These are phyloP conservation scores for Aspergillus neoniger DNA, from an alignment of 2,329 filamentous ascomycete species.

Conservation along the genomic window DNA sequence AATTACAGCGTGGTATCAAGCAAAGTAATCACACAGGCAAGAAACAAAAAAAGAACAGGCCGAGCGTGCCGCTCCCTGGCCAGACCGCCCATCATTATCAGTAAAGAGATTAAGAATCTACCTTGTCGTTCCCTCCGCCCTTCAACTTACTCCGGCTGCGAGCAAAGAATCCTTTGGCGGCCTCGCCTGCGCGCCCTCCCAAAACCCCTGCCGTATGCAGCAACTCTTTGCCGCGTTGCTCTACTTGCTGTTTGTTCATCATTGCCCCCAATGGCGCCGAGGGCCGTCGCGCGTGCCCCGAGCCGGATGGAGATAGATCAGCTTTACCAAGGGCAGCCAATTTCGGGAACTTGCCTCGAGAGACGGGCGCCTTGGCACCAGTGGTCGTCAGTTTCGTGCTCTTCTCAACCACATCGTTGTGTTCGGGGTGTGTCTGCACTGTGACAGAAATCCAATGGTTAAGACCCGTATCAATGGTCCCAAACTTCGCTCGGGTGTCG, in stretches of 20 bases:
- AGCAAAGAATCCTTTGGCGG: constrained; percentile 85
- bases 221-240: constrained; percentile 84
- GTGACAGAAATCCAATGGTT: constrained; percentile 58
- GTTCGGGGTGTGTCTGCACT: constrained; percentile 54
- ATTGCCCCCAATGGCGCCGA: constrained; percentile 42
- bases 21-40: constrained; percentile 14
- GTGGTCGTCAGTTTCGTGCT: constrained; percentile 36
- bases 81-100: background rate
- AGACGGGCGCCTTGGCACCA: constrained; percentile 33
- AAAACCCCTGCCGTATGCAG: constrained; percentile 77
- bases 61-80: background rate
- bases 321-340: constrained; percentile 33
- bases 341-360: constrained; percentile 47
- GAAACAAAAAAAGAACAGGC: background rate
- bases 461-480: constrained; percentile 74
- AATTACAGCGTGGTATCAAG: constrained; percentile 37
- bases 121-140: constrained; percentile 72
- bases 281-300: constrained; percentile 37
- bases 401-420: constrained; percentile 47
- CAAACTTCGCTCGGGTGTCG: constrained; percentile 70
- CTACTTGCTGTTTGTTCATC: constrained; percentile 64
- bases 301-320: constrained; percentile 35
- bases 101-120: constrained; percentile 68
- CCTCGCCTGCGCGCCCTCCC: constrained; percentile 70
- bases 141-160: constrained; percentile 85